These are phyloP conservation scores for Trametes punicea DNA, from an alignment of 768 basidiomycete species.

Conservation along the genomic window DNA sequence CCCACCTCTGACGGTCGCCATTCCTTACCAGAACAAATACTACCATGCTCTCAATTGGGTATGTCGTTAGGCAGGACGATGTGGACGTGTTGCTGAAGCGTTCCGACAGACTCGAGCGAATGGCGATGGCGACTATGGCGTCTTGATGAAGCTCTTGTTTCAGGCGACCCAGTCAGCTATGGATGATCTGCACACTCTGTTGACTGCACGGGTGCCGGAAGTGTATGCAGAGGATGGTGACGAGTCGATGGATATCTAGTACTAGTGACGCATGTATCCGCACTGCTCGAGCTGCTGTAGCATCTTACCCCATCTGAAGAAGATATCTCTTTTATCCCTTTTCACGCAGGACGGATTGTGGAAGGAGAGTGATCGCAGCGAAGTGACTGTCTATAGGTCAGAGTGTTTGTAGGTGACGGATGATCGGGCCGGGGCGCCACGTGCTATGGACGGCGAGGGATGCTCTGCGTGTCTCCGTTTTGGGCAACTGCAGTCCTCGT, in stretches of 20 bases:
- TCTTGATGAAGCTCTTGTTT: constrained; percentile 11
- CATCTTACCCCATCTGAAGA: no score
- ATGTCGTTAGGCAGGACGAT: background rate
- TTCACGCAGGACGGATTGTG: no score
- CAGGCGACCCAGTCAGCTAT: constrained; percentile 8
- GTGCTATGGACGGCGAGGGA: background rate
- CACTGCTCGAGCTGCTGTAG: no score
- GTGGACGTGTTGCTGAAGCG: background rate
- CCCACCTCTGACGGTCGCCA: constrained; percentile 7
- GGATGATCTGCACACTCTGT: constrained; percentile 1
- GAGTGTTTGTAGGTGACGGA: background rate
- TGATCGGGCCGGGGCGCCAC: background rate
- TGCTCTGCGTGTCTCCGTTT: background rate
- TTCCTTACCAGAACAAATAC: constrained; percentile 8
- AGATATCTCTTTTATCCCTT: no score
- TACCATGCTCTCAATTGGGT: constrained; percentile 11
- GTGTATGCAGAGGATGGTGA: background rate
- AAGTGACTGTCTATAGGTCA: no score
- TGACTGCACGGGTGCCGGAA: background rate
- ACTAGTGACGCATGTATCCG: no score
- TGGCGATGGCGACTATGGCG: constrained; percentile 13
- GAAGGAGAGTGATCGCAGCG: no score
- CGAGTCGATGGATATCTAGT: background rate
- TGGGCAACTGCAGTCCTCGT: background rate
- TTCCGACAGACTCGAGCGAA: constrained; percentile 1